Base-by-base conservation (phyloP, 768 basidiomycete genomes). In the Xerocomellus chrysenteron region DNA sequence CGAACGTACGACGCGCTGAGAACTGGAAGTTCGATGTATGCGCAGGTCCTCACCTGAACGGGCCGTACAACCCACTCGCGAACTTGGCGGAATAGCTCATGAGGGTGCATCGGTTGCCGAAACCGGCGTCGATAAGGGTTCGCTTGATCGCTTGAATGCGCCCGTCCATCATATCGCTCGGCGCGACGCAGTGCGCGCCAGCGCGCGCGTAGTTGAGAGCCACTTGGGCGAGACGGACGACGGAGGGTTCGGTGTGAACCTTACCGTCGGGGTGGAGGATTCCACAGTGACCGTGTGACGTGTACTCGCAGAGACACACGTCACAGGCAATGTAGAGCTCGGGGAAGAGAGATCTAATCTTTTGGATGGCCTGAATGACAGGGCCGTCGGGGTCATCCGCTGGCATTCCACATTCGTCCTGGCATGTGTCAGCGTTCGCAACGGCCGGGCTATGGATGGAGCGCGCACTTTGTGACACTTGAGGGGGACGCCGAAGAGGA, bases 91-190 rank as follows among this genome's bases (percentile, higher is more conserved):
- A 91, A 70, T 99, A 99, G 44, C 88, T 86, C 97, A 99, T 98
- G 50, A 99, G 79, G 7, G 89, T 88, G 71, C 91, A 94, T 67
- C 83, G 83, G 74, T 98, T 98, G 10, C 87, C 94, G 44, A 85
- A 78, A 17, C 94, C 93, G 42, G 81, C 81, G 56, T 92, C 87
- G 56, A 98, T 92, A 53, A 99, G 77, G 4, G 79, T 82, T 37
- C 83, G 79, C 72, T 99, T 99, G 74, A 99, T 98, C 14, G 85
- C 85, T 59, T 83, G 85, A 60, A 99, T 86, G 19, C 96, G 80
- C 0, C 96, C 97, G 69, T 99, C 97, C 94, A 98, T 98, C 97
- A 99, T 99, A 73, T 98, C 97, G 67, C 94, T 97, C 8, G 97
- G 97, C 2, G 97, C 97, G 55, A 99, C 95, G 66, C 94, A 94